phyloP scores from a whole-genome alignment of 2,329 filamentous ascomycete genomes.

The Mycosphaerella arachidis region DNA sequence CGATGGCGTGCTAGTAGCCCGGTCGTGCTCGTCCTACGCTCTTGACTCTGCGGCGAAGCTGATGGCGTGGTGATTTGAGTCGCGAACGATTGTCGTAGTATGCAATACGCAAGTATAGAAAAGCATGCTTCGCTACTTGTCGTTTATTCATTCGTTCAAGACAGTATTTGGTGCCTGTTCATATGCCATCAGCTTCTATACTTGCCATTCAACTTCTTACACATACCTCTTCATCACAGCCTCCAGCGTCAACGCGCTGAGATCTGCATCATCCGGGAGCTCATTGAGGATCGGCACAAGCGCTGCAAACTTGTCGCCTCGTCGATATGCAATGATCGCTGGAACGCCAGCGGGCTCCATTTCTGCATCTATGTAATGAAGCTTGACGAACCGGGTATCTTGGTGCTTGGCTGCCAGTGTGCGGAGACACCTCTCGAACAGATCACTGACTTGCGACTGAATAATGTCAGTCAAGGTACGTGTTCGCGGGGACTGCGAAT shows the following conservation, averaged over 20 bases:
- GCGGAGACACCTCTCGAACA: slow-evolving; percentile 72
- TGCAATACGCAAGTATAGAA: no score
- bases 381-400: slow-evolving; percentile 78
- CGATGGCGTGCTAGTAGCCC: no score
- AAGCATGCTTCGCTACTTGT: no score
- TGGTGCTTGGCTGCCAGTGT: slow-evolving; percentile 69
- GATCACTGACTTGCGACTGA: slow-evolving; percentile 71
- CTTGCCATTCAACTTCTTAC: neutral
- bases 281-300: slow-evolving; percentile 82
- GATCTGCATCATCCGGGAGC: slow-evolving; percentile 60
- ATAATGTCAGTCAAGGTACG: slow-evolving; percentile 11
- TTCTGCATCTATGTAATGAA: slow-evolving; percentile 87
- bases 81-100: neutral
- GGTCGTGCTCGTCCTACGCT: no score
- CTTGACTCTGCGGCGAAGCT: no score
- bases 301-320: slow-evolving; percentile 85
- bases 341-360: slow-evolving; percentile 87
- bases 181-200: neutral
- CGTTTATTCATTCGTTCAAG: neutral
- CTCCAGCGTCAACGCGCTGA: slow-evolving; percentile 53
- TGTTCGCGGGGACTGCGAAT: neutral
- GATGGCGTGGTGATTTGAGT: neutral
- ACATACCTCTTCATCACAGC: slow-evolving; percentile 51
- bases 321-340: slow-evolving; percentile 81
- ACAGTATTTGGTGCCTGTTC: slow-evolving; percentile 8